Percentiles rank a stretch among this genome's conserved stretches.
Evolutionary conservation across 1,284 basidiomycete species (phyloP).

Genomic region (Trichosporon ovoides): DNA sequence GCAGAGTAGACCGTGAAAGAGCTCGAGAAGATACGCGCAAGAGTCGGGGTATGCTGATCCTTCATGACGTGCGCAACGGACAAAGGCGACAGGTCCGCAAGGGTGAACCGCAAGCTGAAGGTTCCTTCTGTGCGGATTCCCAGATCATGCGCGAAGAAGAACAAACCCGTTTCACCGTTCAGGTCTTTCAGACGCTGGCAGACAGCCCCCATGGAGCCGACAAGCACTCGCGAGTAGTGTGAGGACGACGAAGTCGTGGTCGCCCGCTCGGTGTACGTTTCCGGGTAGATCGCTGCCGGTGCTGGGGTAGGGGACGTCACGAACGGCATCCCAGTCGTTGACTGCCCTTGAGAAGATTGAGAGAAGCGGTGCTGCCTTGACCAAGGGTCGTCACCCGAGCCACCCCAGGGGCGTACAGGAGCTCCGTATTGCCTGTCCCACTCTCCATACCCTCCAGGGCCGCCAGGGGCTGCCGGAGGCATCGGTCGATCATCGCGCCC

Average conservation of each 20-base stretch:
- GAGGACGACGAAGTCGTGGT: slow-evolving; percentile 51
- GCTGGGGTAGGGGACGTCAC: slow-evolving; percentile 9
- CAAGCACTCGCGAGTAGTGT: slow-evolving; percentile 75
- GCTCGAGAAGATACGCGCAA: slow-evolving; percentile 79
- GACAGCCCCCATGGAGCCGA: slow-evolving; percentile 77
- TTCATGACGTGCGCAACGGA: slow-evolving; percentile 10
- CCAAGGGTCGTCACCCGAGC: slow-evolving; percentile 9
- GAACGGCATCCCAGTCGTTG: slow-evolving; percentile 7
- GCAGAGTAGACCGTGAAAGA: slow-evolving; percentile 85
- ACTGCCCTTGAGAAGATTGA: not conserved
- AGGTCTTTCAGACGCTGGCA: slow-evolving; percentile 76
- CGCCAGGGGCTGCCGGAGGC: not conserved
- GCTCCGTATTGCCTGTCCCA: slow-evolving; percentile 9
- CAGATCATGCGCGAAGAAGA: slow-evolving; percentile 81
- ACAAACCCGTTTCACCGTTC: slow-evolving; percentile 73
- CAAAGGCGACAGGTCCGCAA: slow-evolving; percentile 34
- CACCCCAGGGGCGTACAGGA: slow-evolving; percentile 11
- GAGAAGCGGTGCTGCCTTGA: not conserved
- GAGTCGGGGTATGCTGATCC: slow-evolving; percentile 53
- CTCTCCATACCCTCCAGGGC: not conserved
- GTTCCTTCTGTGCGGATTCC: slow-evolving; percentile 77
- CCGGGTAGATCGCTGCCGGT: slow-evolving; percentile 10
- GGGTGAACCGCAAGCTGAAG: slow-evolving; percentile 44
- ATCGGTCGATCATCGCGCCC: slow-evolving; percentile 7
- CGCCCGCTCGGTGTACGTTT: slow-evolving; percentile 27